Evolutionary conservation across 768 basidiomycete species (phyloP), one percentile per base, ranked within the genome.

Genomic region (Leccinum boreale): DNA sequence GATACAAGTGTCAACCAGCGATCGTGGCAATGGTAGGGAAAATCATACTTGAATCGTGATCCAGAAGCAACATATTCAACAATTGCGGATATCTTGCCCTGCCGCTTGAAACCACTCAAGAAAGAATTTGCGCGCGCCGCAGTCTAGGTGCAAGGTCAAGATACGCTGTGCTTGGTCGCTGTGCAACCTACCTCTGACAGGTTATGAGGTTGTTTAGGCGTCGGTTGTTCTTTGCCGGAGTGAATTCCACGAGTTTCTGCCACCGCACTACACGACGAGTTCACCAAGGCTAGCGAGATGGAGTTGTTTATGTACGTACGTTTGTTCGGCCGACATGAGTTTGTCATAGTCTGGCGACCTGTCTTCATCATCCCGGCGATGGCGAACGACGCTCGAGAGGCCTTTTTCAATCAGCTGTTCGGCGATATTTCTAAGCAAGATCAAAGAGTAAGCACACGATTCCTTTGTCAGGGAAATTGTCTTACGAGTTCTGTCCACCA

Each of bases 331-430:
- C 28, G 87, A 85, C 82, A 98, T 94, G 46, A 98, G 78, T 75
- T 93, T 94, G 76, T 99, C 97, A 62, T 94, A 93, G 68, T 98
- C 96, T 6, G 89, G 81, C n/a, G 95, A 95, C 49, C 95, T 84
- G 65, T 95, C 91, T 72, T 98, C 96, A 67, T 98, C 96, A 64
- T 96, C 95, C 21, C 92, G 85, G 67, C 87, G 90, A 74, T 99
- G 96, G 48, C 96, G 86, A 26, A 98, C 85, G 10, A 90, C 89
- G 56, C 85, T 89, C 4, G 93, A 92, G 29, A 96, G 76, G 49
- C 97, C 96, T 67, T 93, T 94, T 68, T 98, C 97, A 52, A 98
- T 85, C 33, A 99, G 75, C 69, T 94, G 90, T 67, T 96, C 94
- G 0, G 95, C 90, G 52, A 98, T 78, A 68, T 97, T 98, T 53